These are phyloP conservation scores for Bauhinia variegata DNA, from an alignment of 306 rosid species.

Conservation along the genomic window DNA sequence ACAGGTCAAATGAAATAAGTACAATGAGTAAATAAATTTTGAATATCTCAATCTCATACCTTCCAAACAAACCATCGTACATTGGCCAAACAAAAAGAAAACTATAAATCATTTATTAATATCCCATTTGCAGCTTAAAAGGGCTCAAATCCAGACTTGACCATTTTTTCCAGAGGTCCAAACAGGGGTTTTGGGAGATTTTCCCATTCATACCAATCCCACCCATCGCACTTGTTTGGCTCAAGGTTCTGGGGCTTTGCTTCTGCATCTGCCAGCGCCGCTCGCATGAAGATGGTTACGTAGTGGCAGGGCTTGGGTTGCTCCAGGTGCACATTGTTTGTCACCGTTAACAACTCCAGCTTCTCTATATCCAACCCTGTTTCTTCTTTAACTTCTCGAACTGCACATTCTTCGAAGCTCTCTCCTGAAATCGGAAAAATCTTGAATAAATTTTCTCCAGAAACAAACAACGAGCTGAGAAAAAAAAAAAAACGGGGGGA, in stretches of 20 bases:
- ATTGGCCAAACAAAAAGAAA: too few species aligned
- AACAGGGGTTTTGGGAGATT: constrained; percentile 67
- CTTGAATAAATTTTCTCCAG: neutral
- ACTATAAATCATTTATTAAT: neutral
- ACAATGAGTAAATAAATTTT: too few species aligned
- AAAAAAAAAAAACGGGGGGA: neutral
- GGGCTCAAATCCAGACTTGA: constrained; percentile 58
- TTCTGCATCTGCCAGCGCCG: constrained; percentile 33
- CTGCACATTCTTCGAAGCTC: constrained; percentile 75
- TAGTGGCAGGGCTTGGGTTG: constrained; percentile 60
- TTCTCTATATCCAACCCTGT: constrained; percentile 57
- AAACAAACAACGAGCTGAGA: neutral
- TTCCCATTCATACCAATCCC: constrained; percentile 77
- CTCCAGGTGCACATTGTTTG: constrained; percentile 50
- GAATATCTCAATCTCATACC: too few species aligned
- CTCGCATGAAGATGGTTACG: constrained; percentile 63
- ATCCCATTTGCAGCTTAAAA: constrained; percentile 48
- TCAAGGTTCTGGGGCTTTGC: constrained; percentile 59
- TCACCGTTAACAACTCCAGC: constrained; percentile 55
- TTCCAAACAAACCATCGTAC: neutral
- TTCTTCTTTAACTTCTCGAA: constrained; percentile 81
- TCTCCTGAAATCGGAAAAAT: constrained; percentile 49
- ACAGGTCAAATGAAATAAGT: too few species aligned
- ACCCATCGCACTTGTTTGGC: constrained; percentile 74
- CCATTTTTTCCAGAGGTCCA: constrained; percentile 62